phyloP scores from a whole-genome alignment of 108 stramenopile genomes.

The Skeletonema tropicum region DNA sequence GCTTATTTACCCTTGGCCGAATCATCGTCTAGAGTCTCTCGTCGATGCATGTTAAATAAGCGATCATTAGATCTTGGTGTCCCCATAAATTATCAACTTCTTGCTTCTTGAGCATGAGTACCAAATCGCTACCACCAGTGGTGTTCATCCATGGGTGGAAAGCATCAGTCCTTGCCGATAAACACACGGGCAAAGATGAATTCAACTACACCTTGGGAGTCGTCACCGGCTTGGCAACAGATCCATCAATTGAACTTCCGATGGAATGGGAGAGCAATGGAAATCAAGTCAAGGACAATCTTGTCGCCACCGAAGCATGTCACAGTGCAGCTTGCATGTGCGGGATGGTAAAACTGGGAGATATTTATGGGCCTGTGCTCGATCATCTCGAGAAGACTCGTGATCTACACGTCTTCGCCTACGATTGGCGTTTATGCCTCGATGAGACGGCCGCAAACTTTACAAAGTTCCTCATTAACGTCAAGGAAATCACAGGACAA shows the following conservation, averaged over 20 bases:
- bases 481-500: slow-evolving; percentile 5
- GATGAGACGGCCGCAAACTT: slow-evolving; percentile 18
- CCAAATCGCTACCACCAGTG: slow-evolving; percentile 12
- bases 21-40: no score
- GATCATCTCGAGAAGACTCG: slow-evolving; percentile 8
- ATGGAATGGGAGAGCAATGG: slow-evolving; percentile 14
- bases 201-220: background rate
- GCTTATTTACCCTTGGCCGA: no score
- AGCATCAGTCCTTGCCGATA: slow-evolving; percentile 15
- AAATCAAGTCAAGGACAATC: slow-evolving; percentile 11
- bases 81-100: no score
- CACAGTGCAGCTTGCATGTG: slow-evolving; percentile 9
- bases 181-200: slow-evolving; percentile 7
- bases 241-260: slow-evolving; percentile 1
- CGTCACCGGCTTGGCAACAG: background rate
- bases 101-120: background rate
- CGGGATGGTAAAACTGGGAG: slow-evolving; percentile 1
- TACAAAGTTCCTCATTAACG: background rate
- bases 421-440: slow-evolving; percentile 20
- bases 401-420: slow-evolving; percentile 19
- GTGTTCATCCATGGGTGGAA: slow-evolving; percentile 29
- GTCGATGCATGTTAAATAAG: no score
- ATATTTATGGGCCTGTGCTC: slow-evolving; percentile 3
- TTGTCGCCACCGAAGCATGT: slow-evolving; percentile 14
- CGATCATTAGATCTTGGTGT: no score